Evolutionary conservation across 805 yeast species (phyloP), one percentile per base, ranked within the genome.

Genomic region (Kluyveromyces aestuarii): DNA sequence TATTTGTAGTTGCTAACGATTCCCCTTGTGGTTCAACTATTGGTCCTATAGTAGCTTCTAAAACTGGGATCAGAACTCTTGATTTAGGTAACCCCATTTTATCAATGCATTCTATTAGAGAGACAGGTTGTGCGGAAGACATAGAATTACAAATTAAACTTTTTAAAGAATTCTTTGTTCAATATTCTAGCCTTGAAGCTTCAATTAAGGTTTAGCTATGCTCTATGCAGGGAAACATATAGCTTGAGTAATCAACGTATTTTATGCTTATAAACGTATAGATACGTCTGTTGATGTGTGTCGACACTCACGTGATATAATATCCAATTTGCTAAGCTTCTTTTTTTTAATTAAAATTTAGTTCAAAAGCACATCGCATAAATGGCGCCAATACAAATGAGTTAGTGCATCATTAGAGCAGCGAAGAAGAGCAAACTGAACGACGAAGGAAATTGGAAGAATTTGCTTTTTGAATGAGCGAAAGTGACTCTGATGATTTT

Each of bases 21-120:
- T 81, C 95, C 2, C 87, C 96, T 2, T 91, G 98, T 68, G 99
- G 99, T 2, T 84, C 95, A 1, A 91, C 99, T 1, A 91, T 91
- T 60, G 99, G 98, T 1, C 98, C 98, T 18, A 86, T 90, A 66
- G 71, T 91, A 50, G 84, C 96, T 36, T 82, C 95, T 2, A 84
- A 84, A 56, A 74, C 89, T 37, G 98, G 98, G 47, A 76, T 90
- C 45, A 76, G 93, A 62, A 87, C 96, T 2, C 68, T 90, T 52
- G 98, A 90, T 66, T 68, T 90, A 47, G 98, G 98, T 50, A 87
- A 87, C 59, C 95, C 96, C 1, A 93, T 89, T 60, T 71, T 90
- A 58, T 82, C 93, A 50, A 90, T 90, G 98, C 98, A 90, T 62
- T 84, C 95, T 1, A 82, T 87, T 52, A 78, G 97, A 65, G 98